These are phyloP conservation scores for Albugo candida DNA, from an alignment of 352 stramenopile genomes.

Conservation along the genomic window DNA sequence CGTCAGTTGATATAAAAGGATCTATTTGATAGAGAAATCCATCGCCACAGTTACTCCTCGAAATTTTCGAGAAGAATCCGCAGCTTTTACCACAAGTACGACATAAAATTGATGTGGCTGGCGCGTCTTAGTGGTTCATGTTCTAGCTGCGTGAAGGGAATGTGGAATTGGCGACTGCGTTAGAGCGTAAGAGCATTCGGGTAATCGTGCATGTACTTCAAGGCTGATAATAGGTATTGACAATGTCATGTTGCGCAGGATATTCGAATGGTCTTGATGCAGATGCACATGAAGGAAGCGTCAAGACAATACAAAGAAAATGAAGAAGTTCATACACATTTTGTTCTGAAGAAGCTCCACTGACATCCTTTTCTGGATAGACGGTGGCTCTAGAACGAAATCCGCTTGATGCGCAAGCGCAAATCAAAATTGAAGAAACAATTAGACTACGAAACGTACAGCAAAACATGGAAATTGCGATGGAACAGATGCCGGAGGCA, in stretches of 20 bases:
- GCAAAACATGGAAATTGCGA: constrained; percentile 80
- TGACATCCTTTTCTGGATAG: constrained; percentile 5
- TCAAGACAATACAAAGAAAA: constrained; percentile 66
- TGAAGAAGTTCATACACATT: constrained; percentile 21
- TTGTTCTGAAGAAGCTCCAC: background rate
- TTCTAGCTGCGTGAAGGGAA: constrained; percentile 41
- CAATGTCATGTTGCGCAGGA: constrained; percentile 17
- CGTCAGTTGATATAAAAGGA: background rate
- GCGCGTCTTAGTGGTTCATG: background rate
- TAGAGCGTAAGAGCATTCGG: constrained; percentile 43
- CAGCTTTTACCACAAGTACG: constrained; percentile 38
- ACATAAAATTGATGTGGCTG: background rate
- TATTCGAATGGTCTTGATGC: constrained; percentile 61
- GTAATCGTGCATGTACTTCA: constrained; percentile 13
- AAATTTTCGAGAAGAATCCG: constrained; percentile 71
- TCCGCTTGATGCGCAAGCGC: constrained; percentile 50
- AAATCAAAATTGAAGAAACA: constrained; percentile 66
- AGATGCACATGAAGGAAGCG: constrained; percentile 70
- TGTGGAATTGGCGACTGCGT: constrained; percentile 31
- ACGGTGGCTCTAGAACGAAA: constrained; percentile 39
- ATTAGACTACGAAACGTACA: constrained; percentile 74
- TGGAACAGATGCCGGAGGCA: constrained; percentile 74
- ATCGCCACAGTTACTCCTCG: constrained; percentile 50
- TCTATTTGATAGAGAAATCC: constrained; percentile 19
- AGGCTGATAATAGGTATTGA: background rate